Conservation (phyloP, 441 rosid species). For the Brassica hybrid region DNA sequence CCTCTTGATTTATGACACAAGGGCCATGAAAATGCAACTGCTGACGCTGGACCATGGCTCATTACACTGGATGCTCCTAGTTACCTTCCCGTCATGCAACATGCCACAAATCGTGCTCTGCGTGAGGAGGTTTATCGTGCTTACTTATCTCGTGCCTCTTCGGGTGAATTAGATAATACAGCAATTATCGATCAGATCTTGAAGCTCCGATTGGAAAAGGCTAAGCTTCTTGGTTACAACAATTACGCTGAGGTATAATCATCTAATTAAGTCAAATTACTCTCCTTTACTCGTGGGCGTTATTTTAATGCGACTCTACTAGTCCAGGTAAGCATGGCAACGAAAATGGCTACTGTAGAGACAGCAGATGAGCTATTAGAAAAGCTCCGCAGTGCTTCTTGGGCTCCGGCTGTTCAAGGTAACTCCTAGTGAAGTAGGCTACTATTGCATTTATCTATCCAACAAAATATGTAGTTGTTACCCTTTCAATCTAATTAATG, state of each 20-base stretch:
- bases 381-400: slow-evolving; percentile 79
- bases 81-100: slow-evolving; percentile 79
- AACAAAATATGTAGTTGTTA: not conserved
- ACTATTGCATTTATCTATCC: slow-evolving; percentile 10
- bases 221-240: slow-evolving; percentile 72
- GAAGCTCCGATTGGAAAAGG: slow-evolving; percentile 80
- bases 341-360: slow-evolving; percentile 90
- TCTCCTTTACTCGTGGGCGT: slow-evolving; percentile 25
- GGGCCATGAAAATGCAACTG: slow-evolving; percentile 86
- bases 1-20: slow-evolving; percentile 36
- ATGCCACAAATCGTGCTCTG: slow-evolving; percentile 74
- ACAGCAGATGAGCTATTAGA: slow-evolving; percentile 82
- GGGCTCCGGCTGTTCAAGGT: slow-evolving; percentile 93
- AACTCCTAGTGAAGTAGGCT: slow-evolving; percentile 13
- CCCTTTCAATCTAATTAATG: not conserved
- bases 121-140: slow-evolving; percentile 87
- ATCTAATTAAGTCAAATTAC: slow-evolving; percentile 19
- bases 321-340: slow-evolving; percentile 86
- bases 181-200: slow-evolving; percentile 73
- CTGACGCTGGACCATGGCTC: slow-evolving; percentile 88
- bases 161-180: slow-evolving; percentile 77
- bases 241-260: slow-evolving; percentile 83
- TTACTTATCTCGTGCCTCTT: slow-evolving; percentile 70
- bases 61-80: slow-evolving; percentile 83
- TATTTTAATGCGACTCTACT: slow-evolving; percentile 25